Evolutionary conservation across 495 filamentous ascomycete species (phyloP), one percentile per base, ranked within the genome.

Genomic region (Neurospora sp.): DNA sequence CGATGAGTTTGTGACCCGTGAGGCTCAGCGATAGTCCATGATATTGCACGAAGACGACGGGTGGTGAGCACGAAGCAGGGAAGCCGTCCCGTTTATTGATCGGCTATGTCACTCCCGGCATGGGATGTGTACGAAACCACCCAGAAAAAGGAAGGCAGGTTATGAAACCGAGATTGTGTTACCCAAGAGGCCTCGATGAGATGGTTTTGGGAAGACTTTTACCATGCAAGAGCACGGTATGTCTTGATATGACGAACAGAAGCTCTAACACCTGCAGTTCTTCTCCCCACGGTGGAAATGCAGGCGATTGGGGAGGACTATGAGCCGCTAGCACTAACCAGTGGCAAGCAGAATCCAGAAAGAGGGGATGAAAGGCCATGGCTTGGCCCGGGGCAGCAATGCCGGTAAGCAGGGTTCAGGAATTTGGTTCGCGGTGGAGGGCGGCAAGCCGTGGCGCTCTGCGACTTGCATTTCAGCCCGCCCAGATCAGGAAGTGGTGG

Each of bases 401-500:
- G 54, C 12, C 23, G 12, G 54, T 62, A 31, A 62, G 27, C 54
- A 62, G 27, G 54, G 54, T 62, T 62, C 54, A 62, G 54, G 27
- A 62, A 16, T 62, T 62, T 62, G 54, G 54, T 62, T 62, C 54
- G 54, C 54, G 7, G 12, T 62, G 54, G 54, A 62, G 54, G 27
- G 54, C 27, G 54, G 54, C 71, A 44, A 72, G 37, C 44, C 71
- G 49, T 73, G 73, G 75, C 66, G 70, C 41, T 54, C 66, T 62
- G 66, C 70, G 54, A 23, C 73, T 71, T 71, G 74, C 74, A 76
- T 70, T 39, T 77, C 75, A 77, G 75, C 75, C 74, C 70, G 70
- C 42, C 75, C 75, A 72, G 39, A 75, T 69, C 49, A 71, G 73
- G 75, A 72, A 75, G 71, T n/a, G 44, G 23, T 20, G n/a, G 39